These are phyloP conservation scores for Groenewaldozyma sp. DNA, from an alignment of 1,139 yeast genomes.

Conservation along the genomic window DNA sequence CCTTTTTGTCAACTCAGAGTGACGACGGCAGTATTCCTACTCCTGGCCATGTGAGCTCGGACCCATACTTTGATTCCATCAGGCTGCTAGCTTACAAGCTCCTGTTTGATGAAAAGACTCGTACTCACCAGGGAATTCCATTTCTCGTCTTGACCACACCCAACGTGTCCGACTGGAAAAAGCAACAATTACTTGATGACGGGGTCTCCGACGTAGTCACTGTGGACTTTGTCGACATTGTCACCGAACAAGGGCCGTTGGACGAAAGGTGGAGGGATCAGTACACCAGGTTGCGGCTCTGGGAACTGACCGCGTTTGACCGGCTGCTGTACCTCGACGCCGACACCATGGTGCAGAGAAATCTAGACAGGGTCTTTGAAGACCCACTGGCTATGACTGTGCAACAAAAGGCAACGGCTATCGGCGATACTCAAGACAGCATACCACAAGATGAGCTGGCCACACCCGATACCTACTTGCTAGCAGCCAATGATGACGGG, in stretches of 20 bases:
- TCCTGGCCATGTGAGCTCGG: too few relatives aligned
- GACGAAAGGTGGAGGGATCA: conserved; percentile 12
- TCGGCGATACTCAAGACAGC: not conserved
- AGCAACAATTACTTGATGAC: conserved; percentile 8
- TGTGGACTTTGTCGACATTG: conserved; percentile 8
- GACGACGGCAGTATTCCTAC: conserved; percentile 1
- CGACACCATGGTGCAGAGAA: conserved; percentile 9
- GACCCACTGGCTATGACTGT: conserved; percentile 9
- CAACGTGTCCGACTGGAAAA: conserved; percentile 9
- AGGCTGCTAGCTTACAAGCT: conserved; percentile 11
- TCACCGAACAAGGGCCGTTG: conserved; percentile 1
- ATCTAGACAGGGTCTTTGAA: conserved; percentile 11
- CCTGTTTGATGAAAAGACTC: conserved; percentile 9
- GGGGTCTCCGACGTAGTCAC: conserved; percentile 10
- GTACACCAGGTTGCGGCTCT: conserved; percentile 11
- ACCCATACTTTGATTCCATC: conserved; percentile 12
- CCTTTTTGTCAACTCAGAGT: conserved; percentile 2
- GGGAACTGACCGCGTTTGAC: conserved; percentile 11
- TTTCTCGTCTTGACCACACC: conserved; percentile 11
- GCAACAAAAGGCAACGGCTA: not conserved
- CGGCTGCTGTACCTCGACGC: conserved; percentile 12
- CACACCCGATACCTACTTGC: conserved; percentile 8
- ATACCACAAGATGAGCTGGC: conserved; percentile 7
- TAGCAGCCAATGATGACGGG: conserved; percentile 12
- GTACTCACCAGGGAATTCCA: conserved; percentile 7